Evolutionary conservation across 192 early-diverging fungal genomes (phyloP).

Genomic region (Podila horticola): DNA sequence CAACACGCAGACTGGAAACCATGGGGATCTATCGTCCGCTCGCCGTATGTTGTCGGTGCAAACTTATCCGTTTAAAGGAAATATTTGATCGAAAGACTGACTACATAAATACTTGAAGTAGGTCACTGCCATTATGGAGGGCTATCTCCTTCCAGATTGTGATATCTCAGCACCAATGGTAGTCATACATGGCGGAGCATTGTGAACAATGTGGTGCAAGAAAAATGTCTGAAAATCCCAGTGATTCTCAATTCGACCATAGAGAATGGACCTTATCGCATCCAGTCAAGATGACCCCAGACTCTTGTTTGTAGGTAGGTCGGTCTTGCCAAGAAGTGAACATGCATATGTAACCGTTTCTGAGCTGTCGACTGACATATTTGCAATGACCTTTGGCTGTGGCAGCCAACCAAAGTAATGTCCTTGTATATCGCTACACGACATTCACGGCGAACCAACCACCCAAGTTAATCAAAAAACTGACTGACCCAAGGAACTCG

Average conservation of each 20-base stretch:
- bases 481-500: constrained; percentile 28
- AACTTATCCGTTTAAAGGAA: neutral
- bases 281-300: constrained; percentile 50
- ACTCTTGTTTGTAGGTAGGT: constrained; percentile 52
- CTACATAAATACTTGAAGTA: neutral
- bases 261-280: constrained; percentile 59
- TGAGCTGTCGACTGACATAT: neutral
- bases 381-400: neutral
- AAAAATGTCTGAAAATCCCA: too few relatives aligned
- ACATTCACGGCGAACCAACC: constrained; percentile 26
- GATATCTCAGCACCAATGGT: constrained; percentile 12
- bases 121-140: constrained; percentile 41
- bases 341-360: neutral
- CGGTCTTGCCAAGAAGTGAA: neutral
- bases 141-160: constrained; percentile 18
- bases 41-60: constrained; percentile 12
- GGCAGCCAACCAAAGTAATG: constrained; percentile 35
- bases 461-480: constrained; percentile 6
- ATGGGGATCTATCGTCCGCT: constrained; percentile 41
- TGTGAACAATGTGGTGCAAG: too few relatives aligned
- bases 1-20: too few relatives aligned
- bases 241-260: neutral
- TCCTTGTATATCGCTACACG: constrained; percentile 45
- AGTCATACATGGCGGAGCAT: neutral
- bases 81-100: neutral